Conservation (phyloP, 2,329 filamentous ascomycete species). For the Macrophomina pseudophaseolina region DNA sequence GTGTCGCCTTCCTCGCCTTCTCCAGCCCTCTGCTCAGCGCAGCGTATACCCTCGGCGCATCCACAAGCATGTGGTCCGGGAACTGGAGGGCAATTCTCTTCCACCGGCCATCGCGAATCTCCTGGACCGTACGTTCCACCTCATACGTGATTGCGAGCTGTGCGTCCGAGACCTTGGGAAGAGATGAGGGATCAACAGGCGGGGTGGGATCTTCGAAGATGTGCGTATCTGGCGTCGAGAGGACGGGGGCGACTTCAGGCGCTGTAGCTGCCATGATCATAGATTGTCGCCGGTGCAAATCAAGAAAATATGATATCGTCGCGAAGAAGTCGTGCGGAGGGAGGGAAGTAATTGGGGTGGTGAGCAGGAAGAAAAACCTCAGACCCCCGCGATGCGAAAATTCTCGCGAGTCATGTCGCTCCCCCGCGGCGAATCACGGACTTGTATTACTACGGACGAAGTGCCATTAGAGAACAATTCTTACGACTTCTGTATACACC, state of each 20-base stretch:
- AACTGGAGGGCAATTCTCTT: constrained; percentile 89
- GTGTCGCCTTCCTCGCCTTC: neutral
- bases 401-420: constrained; percentile 7
- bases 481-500: no score
- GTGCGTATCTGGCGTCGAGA: constrained; percentile 67
- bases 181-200: constrained; percentile 41
- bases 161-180: constrained; percentile 61
- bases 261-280: constrained; percentile 11
- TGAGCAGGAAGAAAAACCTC: neutral
- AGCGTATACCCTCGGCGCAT: constrained; percentile 80
- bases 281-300: no score
- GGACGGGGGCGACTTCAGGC: constrained; percentile 54
- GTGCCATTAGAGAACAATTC: no score
- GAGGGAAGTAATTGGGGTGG: neutral
- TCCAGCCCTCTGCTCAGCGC: constrained; percentile 61
- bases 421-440: constrained; percentile 6
- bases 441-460: neutral
- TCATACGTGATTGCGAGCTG: constrained; percentile 82
- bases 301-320: neutral
- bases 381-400: neutral
- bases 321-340: neutral
- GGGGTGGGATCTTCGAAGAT: constrained; percentile 62
- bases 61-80: constrained; percentile 86
- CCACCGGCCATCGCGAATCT: constrained; percentile 76
- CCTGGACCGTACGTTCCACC: constrained; percentile 75